Conservation (phyloP, 2,329 filamentous ascomycete genomes). For the Rhexocercosporidium sp. region DNA sequence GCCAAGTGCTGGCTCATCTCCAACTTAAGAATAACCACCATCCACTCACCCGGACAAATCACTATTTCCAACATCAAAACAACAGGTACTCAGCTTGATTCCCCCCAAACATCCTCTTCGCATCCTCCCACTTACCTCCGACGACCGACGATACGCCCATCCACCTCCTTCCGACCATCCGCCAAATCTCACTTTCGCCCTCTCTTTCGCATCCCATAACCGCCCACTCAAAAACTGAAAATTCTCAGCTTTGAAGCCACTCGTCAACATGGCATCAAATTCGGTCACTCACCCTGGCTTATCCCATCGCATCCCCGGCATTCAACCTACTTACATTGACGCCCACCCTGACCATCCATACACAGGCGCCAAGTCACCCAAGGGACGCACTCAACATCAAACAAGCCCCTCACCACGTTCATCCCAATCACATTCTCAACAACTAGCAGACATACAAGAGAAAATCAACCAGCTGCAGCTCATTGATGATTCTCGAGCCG, state of each 20-base stretch:
- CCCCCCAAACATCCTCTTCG: background rate
- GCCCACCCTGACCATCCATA: background rate
- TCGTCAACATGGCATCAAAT: conserved; percentile 4
- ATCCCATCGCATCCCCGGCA: conserved; percentile 2
- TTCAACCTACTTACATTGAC: background rate
- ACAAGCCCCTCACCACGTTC: background rate
- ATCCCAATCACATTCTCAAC: background rate
- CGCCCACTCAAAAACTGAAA: background rate
- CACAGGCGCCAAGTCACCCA: background rate
- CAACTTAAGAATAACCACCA: background rate
- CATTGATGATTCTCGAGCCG: conserved; percentile 2
- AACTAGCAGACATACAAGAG: background rate
- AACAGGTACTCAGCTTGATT: background rate
- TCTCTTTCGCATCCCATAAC: background rate
- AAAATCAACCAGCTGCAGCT: background rate
- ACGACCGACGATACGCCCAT: background rate
- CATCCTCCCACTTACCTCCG: background rate
- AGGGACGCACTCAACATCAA: background rate
- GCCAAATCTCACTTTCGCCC: background rate
- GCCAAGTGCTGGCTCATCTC: background rate
- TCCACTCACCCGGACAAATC: background rate
- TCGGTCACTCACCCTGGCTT: background rate
- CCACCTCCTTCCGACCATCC: background rate
- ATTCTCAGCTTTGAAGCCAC: background rate
- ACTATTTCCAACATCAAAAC: background rate